Conservation (phyloP, 306 rosid species). For the Cucumis cinereus region DNA sequence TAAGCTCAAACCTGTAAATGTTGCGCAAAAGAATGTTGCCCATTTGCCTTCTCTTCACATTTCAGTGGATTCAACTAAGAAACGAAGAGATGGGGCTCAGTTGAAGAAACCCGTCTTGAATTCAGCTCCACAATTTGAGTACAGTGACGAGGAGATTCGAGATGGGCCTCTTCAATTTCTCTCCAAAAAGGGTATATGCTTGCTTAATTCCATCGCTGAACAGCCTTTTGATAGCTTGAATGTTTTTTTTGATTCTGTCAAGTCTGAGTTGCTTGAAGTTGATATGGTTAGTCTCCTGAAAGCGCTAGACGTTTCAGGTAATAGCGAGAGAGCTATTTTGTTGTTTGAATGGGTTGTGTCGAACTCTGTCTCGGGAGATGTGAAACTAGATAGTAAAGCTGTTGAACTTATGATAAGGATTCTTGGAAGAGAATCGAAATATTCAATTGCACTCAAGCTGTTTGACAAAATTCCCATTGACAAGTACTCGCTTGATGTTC, state of each 20-base stretch:
- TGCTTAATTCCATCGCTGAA: conserved; percentile 54
- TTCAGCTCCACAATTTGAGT: conserved; percentile 14
- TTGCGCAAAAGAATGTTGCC: conserved; percentile 17
- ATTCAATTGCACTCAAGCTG: conserved; percentile 61
- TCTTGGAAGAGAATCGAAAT: conserved; percentile 82
- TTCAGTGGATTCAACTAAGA: conserved; percentile 19
- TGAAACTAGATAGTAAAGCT: conserved; percentile 49
- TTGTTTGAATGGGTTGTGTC: conserved; percentile 66
- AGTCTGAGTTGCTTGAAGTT: conserved; percentile 49
- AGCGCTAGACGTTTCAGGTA: conserved; percentile 67
- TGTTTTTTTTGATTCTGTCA: conserved; percentile 35
- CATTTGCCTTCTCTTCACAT: conserved; percentile 26
- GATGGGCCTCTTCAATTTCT: conserved; percentile 39
- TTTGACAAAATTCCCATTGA: conserved; percentile 70
- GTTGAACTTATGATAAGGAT: conserved; percentile 66
- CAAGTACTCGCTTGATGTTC: conserved; percentile 58
- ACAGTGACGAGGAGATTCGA: conserved; percentile 9
- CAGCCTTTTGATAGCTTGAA: conserved; percentile 37
- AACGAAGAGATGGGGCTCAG: not conserved
- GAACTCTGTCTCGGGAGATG: conserved; percentile 28
- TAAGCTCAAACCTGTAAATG: conserved; percentile 22
- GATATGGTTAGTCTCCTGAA: conserved; percentile 64
- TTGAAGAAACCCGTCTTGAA: conserved; percentile 24
- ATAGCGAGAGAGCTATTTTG: conserved; percentile 61
- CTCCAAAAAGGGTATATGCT: conserved; percentile 44